These are phyloP conservation scores for Diplodia mutila DNA, from an alignment of 2,329 filamentous ascomycete genomes.

Conservation along the genomic window DNA sequence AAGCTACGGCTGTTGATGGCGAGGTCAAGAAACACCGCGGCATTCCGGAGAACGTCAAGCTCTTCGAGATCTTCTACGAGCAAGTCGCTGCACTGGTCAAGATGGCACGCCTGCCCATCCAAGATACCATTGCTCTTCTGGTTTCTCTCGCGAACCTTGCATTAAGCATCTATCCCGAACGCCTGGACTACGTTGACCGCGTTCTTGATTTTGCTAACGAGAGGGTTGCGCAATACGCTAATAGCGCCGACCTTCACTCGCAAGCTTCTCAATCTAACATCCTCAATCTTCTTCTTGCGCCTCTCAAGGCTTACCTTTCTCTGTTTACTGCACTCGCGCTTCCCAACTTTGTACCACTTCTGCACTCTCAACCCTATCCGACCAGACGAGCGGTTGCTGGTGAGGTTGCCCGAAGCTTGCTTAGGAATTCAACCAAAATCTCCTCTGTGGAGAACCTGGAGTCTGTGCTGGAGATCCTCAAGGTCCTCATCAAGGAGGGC, in stretches of 20 bases:
- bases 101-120: constrained; percentile 85
- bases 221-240: constrained; percentile 86
- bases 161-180: constrained; percentile 91
- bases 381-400: constrained; percentile 89
- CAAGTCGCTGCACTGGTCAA: constrained; percentile 94
- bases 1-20: constrained; percentile 45
- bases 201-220: constrained; percentile 84
- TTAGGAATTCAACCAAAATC: constrained; percentile 81
- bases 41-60: constrained; percentile 77
- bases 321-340: constrained; percentile 95
- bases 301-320: constrained; percentile 85
- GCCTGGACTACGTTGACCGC: constrained; percentile 93
- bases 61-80: constrained; percentile 97
- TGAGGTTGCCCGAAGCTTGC: constrained; percentile 80
- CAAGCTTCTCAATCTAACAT: constrained; percentile 85
- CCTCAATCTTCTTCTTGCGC: constrained; percentile 85
- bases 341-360: constrained; percentile 86
- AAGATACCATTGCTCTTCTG: constrained; percentile 89
- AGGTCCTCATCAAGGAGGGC: constrained; percentile 92
- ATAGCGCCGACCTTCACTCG: constrained; percentile 94
- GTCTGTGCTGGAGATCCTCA: constrained; percentile 83
- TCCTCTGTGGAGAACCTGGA: constrained; percentile 78
- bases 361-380: constrained; percentile 89
- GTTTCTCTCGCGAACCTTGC: constrained; percentile 94
- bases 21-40: constrained; percentile 53